These are phyloP conservation scores for Alternaria incomplexa DNA, from an alignment of 2,329 filamentous ascomycete genomes.

Conservation along the genomic window DNA sequence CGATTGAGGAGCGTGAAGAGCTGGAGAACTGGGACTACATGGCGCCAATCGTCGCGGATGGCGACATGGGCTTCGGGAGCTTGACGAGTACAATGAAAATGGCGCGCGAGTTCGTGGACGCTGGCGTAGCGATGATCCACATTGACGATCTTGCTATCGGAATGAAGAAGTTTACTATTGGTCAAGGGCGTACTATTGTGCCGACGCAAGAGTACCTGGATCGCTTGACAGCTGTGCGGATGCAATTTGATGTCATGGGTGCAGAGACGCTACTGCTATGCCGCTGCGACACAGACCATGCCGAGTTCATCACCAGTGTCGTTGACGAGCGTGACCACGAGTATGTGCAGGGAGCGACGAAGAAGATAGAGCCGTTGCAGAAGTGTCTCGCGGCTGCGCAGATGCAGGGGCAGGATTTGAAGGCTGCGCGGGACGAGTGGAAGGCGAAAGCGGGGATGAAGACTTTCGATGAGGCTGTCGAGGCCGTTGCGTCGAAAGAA, in stretches of 20 bases:
- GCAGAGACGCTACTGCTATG: conserved; percentile 49
- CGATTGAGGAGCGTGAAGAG: conserved; percentile 34
- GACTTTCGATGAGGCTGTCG: conserved; percentile 48
- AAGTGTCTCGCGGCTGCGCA: conserved; percentile 30
- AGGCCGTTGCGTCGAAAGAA: conserved; percentile 1
- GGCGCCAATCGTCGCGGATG: conserved; percentile 51
- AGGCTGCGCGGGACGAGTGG: conserved; percentile 40
- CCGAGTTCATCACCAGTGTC: conserved; percentile 50
- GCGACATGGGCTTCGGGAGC: conserved; percentile 53
- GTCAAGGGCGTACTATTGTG: conserved; percentile 50
- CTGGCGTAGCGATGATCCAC: conserved; percentile 53
- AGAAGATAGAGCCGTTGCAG: conserved; percentile 34
- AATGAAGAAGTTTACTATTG: conserved; percentile 54
- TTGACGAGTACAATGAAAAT: conserved; percentile 52
- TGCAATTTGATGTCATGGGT: conserved; percentile 53
- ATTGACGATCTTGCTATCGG: conserved; percentile 54
- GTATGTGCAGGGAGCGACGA: conserved; percentile 50
- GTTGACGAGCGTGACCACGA: conserved; percentile 50
- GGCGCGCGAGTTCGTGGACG: conserved; percentile 51
- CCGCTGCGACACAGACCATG: conserved; percentile 49
- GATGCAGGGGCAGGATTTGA: conserved; percentile 30
- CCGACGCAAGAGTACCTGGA: conserved; percentile 50
- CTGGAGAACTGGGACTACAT: conserved; percentile 51
- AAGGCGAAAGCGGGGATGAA: conserved; percentile 37
- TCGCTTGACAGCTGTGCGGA: conserved; percentile 45